Base-by-base conservation (phyloP, 345 rosid species). In the Lumnitzera racemosa region DNA sequence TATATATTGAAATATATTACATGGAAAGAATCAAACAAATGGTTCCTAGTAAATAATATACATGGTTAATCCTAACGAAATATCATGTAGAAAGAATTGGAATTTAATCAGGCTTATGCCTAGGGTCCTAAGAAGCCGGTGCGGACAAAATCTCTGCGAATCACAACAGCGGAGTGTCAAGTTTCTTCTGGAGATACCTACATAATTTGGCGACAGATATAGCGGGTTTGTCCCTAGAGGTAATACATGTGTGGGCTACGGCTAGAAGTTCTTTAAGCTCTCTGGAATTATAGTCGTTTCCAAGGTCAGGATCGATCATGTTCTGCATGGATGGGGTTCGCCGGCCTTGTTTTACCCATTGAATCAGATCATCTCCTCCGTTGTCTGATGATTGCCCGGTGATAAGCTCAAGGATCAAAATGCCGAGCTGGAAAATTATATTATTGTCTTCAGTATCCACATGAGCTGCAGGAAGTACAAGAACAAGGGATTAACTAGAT, bases 251-350 rank as follows among this genome's bases (percentile, higher is more conserved):
- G 58, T 84, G 79, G 55, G 97, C 97, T 24, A 87, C 83, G 4
- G 83, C 82, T 14, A 91, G 79, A 52, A 86, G 90, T 61, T 76
- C 78, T 72, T 74, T 86, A 47, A 94, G 90, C 72, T 89, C 88
- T 52, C 59, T 76, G 2, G 88, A 79, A 64, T 72, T 75, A 46
- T 85, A 88, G 60, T 67, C 72, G 70, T 77, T 74, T 12, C 95
- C 96, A 3, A 94, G 81, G 65, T 89, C 99, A 1, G 99, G 97
- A 61, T 94, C 95, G 63, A 94, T 85, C 91, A 94, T 86, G 59
- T 76, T 85, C 36, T 84, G 80, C 9, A 87, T 79, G 7, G 96
- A 89, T 63, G 75, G 82, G 54, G 83, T 67, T 12, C 81, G 65
- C 57, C 83, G 74, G 25, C 87, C 74, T 67, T 81, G 88, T 68